phyloP scores from a whole-genome alignment of 1,284 basidiomycete genomes.

The Trametes hirsuta region DNA sequence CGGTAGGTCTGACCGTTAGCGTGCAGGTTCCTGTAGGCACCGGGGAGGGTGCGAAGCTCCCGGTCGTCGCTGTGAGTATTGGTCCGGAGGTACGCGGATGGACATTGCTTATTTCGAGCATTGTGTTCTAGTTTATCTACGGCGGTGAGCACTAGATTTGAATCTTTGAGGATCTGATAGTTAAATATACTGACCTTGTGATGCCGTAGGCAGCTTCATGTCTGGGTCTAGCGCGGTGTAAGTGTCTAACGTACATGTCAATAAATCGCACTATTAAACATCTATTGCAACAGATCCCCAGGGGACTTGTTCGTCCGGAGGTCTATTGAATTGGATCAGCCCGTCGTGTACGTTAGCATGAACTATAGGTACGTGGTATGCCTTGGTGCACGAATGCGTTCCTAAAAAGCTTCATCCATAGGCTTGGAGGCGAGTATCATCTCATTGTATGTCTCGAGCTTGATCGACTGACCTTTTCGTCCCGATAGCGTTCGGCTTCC shows the following conservation, averaged over 20 bases:
- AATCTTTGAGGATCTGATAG: not conserved
- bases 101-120: too few relatives aligned
- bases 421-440: not conserved
- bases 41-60: conserved; percentile 45
- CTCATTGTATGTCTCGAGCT: too few relatives aligned
- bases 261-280: not conserved
- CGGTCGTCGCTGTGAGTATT: conserved; percentile 51
- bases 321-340: conserved; percentile 41
- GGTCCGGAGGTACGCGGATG: conserved; percentile 15
- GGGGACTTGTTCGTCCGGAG: conserved; percentile 35
- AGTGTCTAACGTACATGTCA: too few relatives aligned
- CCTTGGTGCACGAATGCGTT: too few relatives aligned
- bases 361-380: conserved; percentile 36
- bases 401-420: too few relatives aligned
- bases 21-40: conserved; percentile 52
- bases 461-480: too few relatives aligned
- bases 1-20: conserved; percentile 59
- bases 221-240: conserved; percentile 19
- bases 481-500: conserved; percentile 14
- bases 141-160: not conserved
- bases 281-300: conserved; percentile 12
- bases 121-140: not conserved
- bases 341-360: conserved; percentile 38
- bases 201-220: conserved; percentile 5
- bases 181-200: not conserved